Evolutionary conservation across 192 early-diverging fungal species (phyloP).

Genomic region (Linderina pennispora): DNA sequence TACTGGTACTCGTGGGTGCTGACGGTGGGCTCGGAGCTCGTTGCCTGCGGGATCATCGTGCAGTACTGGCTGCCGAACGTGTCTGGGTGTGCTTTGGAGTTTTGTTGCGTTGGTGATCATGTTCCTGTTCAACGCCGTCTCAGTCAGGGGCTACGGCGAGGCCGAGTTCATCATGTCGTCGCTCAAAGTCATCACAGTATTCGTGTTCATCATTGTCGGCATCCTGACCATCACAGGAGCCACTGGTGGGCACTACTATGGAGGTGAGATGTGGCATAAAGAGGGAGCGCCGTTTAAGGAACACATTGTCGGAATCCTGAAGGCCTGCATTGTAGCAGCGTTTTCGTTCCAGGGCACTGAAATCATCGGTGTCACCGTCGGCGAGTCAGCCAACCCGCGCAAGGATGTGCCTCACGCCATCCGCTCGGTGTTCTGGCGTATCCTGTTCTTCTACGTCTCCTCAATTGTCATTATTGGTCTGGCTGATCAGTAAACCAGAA

Average conservation of each 20-base stretch:
- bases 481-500: slow-evolving; percentile 68
- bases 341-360: slow-evolving; percentile 87
- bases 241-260: slow-evolving; percentile 53
- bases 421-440: slow-evolving; percentile 77
- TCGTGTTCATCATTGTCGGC: slow-evolving; percentile 79
- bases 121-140: slow-evolving; percentile 63
- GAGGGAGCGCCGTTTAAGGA: slow-evolving; percentile 62
- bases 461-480: slow-evolving; percentile 77
- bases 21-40: slow-evolving; percentile 71
- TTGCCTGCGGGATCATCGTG: slow-evolving; percentile 76
- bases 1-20: slow-evolving; percentile 70
- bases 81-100: slow-evolving; percentile 38
- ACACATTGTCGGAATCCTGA: slow-evolving; percentile 57
- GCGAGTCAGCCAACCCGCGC: slow-evolving; percentile 82
- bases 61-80: slow-evolving; percentile 58
- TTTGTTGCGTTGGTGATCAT: slow-evolving; percentile 57
- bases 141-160: slow-evolving; percentile 81
- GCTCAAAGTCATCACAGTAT: slow-evolving; percentile 76
- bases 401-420: slow-evolving; percentile 69
- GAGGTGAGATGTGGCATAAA: slow-evolving; percentile 61
- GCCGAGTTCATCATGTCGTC: slow-evolving; percentile 77
- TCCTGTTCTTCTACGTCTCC: slow-evolving; percentile 75
- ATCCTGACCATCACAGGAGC: slow-evolving; percentile 62
- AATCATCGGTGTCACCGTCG: slow-evolving; percentile 84
- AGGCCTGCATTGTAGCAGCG: slow-evolving; percentile 66